Base-by-base conservation (phyloP, 306 rosid genomes). In the Cotoneaster glaucophyllus region DNA sequence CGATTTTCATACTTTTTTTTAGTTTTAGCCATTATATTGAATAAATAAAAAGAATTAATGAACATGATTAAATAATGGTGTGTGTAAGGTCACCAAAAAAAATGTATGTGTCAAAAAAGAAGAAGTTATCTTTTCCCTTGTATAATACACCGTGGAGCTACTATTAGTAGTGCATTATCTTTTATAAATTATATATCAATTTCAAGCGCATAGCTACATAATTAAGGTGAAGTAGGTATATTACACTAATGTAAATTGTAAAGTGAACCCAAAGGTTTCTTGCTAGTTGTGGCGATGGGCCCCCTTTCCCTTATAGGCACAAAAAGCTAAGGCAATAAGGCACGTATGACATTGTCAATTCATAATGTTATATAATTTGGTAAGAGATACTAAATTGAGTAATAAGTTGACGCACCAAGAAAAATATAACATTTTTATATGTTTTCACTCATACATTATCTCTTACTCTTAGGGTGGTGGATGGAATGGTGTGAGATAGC, bases 401-500 rank as follows among this genome's bases (percentile, higher is more conserved):
- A 58, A 39, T 6, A 2, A 11, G 8, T 25, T 4, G 1, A 57
- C 56, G 59, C 67, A 39, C 41, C 41, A 73, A 57, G 41, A 58
- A 7, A 58, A 73, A 58, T 26, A 39, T 39, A 53, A 41, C 3
- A 0, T n/a, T 39, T 39, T 1, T 39, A 37, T 73, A 37, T 31
- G n/a, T 21, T 53, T n/a, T 21, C 6, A 56, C 22, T 19, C 50
- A 54, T 5, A 17, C 43, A 3, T 57, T 22, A 64, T n/a, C 19
- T 18, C 6, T 17, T 50, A 50, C 1, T 50, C 54, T 15, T 56
- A 15, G 41, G 41, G 6, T 6, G 12, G 53, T 56, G 76, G 66
- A 50, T 56, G 32, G 57, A 56, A 37, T 71, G 32, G 76, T 71
- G 66, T 56, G 66, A 14, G 74, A 53, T 70, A 17, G 64, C 29